These are phyloP conservation scores for Steccherinum ochraceum DNA, from an alignment of 768 basidiomycete genomes.

Conservation along the genomic window DNA sequence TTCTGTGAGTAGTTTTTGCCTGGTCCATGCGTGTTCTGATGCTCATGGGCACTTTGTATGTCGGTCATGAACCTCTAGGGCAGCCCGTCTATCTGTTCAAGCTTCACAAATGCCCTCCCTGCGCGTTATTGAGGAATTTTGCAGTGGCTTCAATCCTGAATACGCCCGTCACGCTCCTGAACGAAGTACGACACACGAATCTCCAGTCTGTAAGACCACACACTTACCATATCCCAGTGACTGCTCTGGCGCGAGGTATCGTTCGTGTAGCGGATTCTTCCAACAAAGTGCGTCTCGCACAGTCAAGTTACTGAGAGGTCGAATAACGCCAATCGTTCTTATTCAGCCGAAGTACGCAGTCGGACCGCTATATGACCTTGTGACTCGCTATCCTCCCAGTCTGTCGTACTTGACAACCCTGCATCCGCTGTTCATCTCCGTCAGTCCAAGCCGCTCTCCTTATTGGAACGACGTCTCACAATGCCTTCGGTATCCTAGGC, in stretches of 20 bases:
- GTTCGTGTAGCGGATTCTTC: constrained; percentile 35
- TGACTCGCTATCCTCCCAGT: constrained; percentile 56
- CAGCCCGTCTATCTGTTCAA: no score
- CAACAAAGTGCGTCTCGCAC: constrained; percentile 40
- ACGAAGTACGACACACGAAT: constrained; percentile 37
- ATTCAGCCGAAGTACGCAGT: constrained; percentile 46
- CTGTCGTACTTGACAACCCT: constrained; percentile 58
- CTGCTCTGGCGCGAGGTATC: constrained; percentile 60
- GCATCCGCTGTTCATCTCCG: constrained; percentile 63
- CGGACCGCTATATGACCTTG: constrained; percentile 49
- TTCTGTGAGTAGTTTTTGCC: constrained; percentile 57
- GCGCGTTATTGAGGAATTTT: constrained; percentile 49
- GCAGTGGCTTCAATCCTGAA: constrained; percentile 51
- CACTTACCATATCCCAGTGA: constrained; percentile 37
- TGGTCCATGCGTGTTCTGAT: no score
- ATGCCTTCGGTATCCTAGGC: no score
- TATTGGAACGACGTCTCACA: neutral
- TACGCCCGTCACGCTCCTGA: constrained; percentile 66
- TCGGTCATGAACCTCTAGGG: no score
- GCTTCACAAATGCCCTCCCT: constrained; percentile 35
- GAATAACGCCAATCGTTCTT: no score
- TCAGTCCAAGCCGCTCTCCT: constrained; percentile 25
- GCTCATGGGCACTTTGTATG: no score
- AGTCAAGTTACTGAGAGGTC: no score
- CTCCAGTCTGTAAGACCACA: constrained; percentile 4